Conservation (phyloP, 441 rosid species). For the Croton laevigatus region DNA sequence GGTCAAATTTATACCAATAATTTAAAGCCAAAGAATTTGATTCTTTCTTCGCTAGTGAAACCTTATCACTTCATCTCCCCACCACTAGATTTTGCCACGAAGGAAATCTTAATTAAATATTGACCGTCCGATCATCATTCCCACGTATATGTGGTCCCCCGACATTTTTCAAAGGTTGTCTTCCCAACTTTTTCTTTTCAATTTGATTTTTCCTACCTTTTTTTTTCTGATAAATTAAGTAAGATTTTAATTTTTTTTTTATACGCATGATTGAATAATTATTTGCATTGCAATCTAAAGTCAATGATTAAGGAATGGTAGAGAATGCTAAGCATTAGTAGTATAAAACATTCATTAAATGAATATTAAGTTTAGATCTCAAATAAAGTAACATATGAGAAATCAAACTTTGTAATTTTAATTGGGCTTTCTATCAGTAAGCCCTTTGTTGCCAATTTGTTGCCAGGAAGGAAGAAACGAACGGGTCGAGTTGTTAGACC, state of each 20-base stretch:
- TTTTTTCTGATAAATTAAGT: not conserved
- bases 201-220: too few relatives aligned
- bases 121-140: not conserved
- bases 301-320: not conserved
- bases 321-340: not conserved
- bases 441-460: too few relatives aligned
- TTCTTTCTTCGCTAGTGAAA: conserved; percentile 9
- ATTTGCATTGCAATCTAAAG: not conserved
- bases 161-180: not conserved
- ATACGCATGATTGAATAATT: not conserved
- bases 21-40: conserved; percentile 28
- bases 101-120: not conserved
- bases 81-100: conserved; percentile 22
- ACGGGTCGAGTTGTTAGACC: too few relatives aligned
- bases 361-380: too few relatives aligned
- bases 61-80: conserved; percentile 17
- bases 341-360: too few relatives aligned
- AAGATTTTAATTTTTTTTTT: not conserved
- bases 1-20: conserved; percentile 13
- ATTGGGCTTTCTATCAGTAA: too few relatives aligned
- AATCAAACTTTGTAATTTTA: too few relatives aligned
- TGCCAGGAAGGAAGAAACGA: too few relatives aligned
- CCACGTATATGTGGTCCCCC: not conserved
- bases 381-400: too few relatives aligned
- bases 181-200: not conserved